Evolutionary conservation across 371 early-diverging fungal genomes (phyloP).

Genomic region (Astathelohania contejeani): DNA sequence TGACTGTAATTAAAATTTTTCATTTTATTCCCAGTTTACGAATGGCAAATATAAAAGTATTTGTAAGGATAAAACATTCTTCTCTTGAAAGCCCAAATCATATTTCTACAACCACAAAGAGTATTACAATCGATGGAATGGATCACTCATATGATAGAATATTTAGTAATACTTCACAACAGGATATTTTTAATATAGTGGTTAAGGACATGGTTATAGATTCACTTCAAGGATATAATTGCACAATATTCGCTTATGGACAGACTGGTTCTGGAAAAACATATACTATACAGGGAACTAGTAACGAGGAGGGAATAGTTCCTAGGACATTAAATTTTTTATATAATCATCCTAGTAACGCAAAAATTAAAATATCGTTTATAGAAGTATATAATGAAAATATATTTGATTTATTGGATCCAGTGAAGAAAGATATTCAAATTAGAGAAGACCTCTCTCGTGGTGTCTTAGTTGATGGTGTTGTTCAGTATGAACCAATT

Average conservation of each 20-base stretch:
- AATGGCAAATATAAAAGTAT: too few species aligned
- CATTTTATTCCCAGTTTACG: too few species aligned
- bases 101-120: conserved; percentile 11
- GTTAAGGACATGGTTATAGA: conserved; percentile 17
- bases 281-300: conserved; percentile 49
- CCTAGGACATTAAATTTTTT: conserved; percentile 2
- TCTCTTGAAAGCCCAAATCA: too few species aligned
- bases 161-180: conserved; percentile 22
- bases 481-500: background rate
- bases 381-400: conserved; percentile 7
- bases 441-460: conserved; percentile 11
- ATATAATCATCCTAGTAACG: background rate
- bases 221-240: conserved; percentile 42
- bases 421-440: background rate
- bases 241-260: conserved; percentile 52
- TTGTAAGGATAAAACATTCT: too few species aligned
- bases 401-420: conserved; percentile 1
- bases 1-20: too few species aligned
- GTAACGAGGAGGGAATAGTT: conserved; percentile 20
- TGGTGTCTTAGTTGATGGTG: conserved; percentile 20
- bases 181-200: conserved; percentile 24
- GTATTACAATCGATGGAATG: conserved; percentile 14
- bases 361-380: conserved; percentile 2
- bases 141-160: conserved; percentile 25
- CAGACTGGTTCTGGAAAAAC: conserved; percentile 53